Evolutionary conservation across 805 yeast species (phyloP).

Genomic region (Candida easanensis): DNA sequence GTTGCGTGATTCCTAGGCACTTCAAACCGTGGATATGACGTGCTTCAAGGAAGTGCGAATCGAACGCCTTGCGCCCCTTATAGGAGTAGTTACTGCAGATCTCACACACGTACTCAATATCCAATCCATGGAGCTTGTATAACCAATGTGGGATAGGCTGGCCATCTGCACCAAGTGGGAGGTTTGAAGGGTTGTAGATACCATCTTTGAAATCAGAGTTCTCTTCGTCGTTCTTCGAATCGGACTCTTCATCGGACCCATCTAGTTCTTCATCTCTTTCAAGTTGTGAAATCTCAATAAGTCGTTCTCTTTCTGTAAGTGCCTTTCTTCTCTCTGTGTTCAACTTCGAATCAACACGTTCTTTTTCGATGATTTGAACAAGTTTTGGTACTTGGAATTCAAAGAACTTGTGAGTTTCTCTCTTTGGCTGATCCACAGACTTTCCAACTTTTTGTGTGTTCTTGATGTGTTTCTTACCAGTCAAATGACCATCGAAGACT

Average conservation of each 20-base stretch:
- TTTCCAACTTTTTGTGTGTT: conserved; percentile 28
- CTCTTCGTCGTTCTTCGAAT: conserved; percentile 24
- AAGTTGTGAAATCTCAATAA: conserved; percentile 29
- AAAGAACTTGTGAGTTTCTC: conserved; percentile 34
- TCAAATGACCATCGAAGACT: conserved; percentile 66
- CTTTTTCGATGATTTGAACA: conserved; percentile 35
- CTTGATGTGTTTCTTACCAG: conserved; percentile 73
- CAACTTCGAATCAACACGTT: conserved; percentile 48
- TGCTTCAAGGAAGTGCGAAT: conserved; percentile 68
- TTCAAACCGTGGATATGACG: conserved; percentile 72
- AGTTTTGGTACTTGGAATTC: conserved; percentile 27
- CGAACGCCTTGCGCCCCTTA: conserved; percentile 70
- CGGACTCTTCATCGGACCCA: conserved; percentile 32
- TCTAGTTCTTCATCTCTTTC: conserved; percentile 27
- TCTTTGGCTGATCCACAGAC: neutral
- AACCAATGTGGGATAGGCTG: conserved; percentile 93
- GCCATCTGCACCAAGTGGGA: conserved; percentile 87
- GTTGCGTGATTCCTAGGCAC: conserved; percentile 62
- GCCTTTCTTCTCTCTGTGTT: conserved; percentile 65
- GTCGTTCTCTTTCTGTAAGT: conserved; percentile 56
- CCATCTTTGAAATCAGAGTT: conserved; percentile 7
- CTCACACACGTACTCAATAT: conserved; percentile 72
- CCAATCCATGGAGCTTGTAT: conserved; percentile 84
- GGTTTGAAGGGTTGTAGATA: conserved; percentile 43
- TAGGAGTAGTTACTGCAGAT: conserved; percentile 76